Base-by-base conservation (phyloP, 192 early-diverging fungal species). In the Podila minutissima region DNA sequence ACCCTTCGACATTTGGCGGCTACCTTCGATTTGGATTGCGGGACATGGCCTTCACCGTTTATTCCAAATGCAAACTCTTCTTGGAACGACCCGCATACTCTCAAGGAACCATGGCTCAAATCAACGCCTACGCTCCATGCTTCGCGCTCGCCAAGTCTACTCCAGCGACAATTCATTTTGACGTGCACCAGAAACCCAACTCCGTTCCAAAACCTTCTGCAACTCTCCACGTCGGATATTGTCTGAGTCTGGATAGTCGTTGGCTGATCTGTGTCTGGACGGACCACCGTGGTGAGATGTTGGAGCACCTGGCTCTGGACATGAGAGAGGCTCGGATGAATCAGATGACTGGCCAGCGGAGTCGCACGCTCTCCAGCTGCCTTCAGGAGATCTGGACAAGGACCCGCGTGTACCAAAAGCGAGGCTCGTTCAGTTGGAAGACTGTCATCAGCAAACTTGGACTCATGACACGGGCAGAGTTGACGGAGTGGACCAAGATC, bases 21-120 rank as follows among this genome's bases (percentile, higher is more conserved):
- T 88, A 84, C 48, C 66, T 83, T 12, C 85, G 85, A 31, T 85
- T 85, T 67, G 87, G 87, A 9, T 70, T 88, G 3, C 77, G 83
- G 37, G 87, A 88, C 28, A 85, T 88, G 60, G 87, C 86, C 5
- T 88, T 88, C 57, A 75, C 87, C 17, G 86, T 88, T 20, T 88
- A 88, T 46, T 73, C 75, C 41, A 88, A 84, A 65, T 88, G 87
- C 63, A 78, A 74, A 37, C 24, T 74, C 32, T 74, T 86, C 55
- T 69, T 88, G 32, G 83, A 83, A 66, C 72, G 84, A 28, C 64
- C 71, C 2, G 64, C 66, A 13, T 81, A 69, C 31, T 64, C 77
- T 33, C 41, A 46, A 3, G 67, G 46, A 32, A 57, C 58, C 31
- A 63, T 81, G 62, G 51, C 71, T 1, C 77, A 73, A 46, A 64